These are phyloP conservation scores for Ophiostoma angusticollis DNA, from an alignment of 2,329 filamentous ascomycete genomes.

Conservation along the genomic window DNA sequence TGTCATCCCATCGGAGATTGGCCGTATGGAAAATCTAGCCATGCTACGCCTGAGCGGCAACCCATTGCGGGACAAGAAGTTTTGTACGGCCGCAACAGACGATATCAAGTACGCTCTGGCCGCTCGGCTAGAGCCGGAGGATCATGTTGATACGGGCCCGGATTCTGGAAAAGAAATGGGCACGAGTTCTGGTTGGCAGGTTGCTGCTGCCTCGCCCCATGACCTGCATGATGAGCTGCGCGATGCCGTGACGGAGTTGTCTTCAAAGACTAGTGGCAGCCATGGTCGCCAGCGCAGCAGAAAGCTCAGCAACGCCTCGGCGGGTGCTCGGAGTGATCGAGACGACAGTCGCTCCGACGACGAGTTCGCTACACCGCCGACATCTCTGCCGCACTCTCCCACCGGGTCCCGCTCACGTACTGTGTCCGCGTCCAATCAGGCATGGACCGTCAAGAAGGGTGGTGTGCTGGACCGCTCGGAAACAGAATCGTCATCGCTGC, in stretches of 20 bases:
- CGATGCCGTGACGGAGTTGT: constrained; percentile 10
- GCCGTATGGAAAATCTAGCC: constrained; percentile 63
- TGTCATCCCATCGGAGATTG: constrained; percentile 61
- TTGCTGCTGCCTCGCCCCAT: too few species aligned
- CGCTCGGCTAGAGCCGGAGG: constrained; percentile 46
- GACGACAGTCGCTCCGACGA: constrained; percentile 40
- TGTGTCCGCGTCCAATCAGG: constrained; percentile 30
- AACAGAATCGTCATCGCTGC: constrained; percentile 47
- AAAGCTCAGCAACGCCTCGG: constrained; percentile 7
- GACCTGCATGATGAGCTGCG: constrained; percentile 9
- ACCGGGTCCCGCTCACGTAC: constrained; percentile 36
- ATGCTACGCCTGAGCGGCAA: constrained; percentile 77
- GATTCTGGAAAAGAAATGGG: too few species aligned
- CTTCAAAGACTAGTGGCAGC: background rate
- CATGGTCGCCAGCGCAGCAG: constrained; percentile 5
- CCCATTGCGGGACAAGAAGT: constrained; percentile 77
- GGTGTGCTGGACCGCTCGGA: constrained; percentile 58
- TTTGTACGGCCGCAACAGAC: constrained; percentile 64
- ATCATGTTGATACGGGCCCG: constrained; percentile 7
- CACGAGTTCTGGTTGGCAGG: too few species aligned
- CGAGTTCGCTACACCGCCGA: constrained; percentile 45
- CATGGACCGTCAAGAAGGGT: constrained; percentile 44
- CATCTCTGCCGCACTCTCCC: constrained; percentile 38
- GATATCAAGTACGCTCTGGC: constrained; percentile 66
- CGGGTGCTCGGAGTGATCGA: constrained; percentile 15